Conservation (phyloP, 2,329 filamentous ascomycete genomes). For the Ascochyta fabae region DNA sequence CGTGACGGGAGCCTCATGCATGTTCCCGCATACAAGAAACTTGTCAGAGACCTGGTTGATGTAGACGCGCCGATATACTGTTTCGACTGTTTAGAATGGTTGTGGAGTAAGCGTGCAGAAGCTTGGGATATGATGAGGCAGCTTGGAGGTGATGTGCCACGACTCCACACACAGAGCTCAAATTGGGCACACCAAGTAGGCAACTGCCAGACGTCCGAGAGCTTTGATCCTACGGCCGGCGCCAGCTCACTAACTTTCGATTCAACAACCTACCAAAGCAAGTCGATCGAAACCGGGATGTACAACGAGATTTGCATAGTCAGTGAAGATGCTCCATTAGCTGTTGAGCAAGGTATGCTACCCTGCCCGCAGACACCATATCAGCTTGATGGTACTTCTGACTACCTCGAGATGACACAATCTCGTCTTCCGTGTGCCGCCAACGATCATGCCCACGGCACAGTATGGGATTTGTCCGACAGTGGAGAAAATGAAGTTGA, state of each 20-base stretch:
- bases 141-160: not conserved
- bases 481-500: not conserved
- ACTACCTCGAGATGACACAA: not conserved
- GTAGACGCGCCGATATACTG: not conserved
- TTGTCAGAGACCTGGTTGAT: not conserved
- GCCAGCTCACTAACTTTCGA: too few species aligned
- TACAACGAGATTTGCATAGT: not conserved
- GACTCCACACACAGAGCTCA: not conserved
- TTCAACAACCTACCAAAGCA: too few species aligned
- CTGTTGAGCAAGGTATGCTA: not conserved
- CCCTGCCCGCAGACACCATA: not conserved
- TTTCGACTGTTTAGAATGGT: conserved; percentile 2
- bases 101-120: conserved; percentile 6
- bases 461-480: not conserved
- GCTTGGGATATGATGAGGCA: not conserved
- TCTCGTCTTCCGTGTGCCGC: too few species aligned
- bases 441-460: not conserved
- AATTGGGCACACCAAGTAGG: too few species aligned
- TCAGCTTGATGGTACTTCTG: conserved; percentile 3
- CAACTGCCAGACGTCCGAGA: not conserved
- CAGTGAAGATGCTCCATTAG: not conserved
- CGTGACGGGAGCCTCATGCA: conserved; percentile 8
- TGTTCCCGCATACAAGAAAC: not conserved
- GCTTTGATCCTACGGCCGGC: not conserved
- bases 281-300: not conserved